These are phyloP conservation scores for Pseudevernia furfuracea DNA, from an alignment of 495 filamentous ascomycete species.

Conservation along the genomic window DNA sequence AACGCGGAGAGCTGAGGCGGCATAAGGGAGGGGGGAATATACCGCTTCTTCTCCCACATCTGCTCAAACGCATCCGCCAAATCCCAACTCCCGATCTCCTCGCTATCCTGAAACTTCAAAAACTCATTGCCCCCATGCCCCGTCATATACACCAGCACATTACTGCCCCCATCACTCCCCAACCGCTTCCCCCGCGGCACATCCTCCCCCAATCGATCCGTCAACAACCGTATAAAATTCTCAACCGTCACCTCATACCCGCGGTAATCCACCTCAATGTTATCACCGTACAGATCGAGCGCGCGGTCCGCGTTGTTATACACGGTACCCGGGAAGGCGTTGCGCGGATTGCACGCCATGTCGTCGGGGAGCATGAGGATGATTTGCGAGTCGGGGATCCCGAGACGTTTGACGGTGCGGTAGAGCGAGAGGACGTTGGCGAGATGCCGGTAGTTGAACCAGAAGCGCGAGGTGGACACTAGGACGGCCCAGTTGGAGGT, in stretches of 20 bases:
- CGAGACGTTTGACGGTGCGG: conserved; percentile 94
- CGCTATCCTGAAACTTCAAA: conserved; percentile 94
- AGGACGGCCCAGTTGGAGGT: conserved; percentile 99
- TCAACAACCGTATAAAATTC: conserved; percentile 93
- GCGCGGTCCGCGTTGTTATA: conserved; percentile 97
- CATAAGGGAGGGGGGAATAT: conserved; percentile 20
- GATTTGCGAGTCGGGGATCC: conserved; percentile 97
- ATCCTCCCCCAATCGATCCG: conserved; percentile 85
- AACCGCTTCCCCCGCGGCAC: conserved; percentile 89
- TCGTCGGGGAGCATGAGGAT: conserved; percentile 99
- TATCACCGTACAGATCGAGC: conserved; percentile 93
- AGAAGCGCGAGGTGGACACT: conserved; percentile 96
- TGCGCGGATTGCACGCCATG: conserved; percentile 98
- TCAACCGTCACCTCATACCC: conserved; percentile 98
- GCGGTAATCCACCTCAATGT: conserved; percentile 97
- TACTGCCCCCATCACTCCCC: conserved; percentile 86
- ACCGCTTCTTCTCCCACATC: conserved; percentile 99
- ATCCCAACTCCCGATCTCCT: conserved; percentile 95
- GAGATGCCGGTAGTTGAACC: conserved; percentile 99
- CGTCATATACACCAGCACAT: conserved; percentile 98
- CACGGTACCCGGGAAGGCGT: conserved; percentile 93
- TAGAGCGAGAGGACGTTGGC: conserved; percentile 97
- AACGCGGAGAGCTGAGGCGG: background rate
- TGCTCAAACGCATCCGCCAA: conserved; percentile 96
- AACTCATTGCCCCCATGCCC: conserved; percentile 98